Percentiles rank a stretch among this genome's conserved stretches.
phyloP scores from a whole-genome alignment of 164 flowering plant genomes.

The Euptelea pleiosperma region DNA sequence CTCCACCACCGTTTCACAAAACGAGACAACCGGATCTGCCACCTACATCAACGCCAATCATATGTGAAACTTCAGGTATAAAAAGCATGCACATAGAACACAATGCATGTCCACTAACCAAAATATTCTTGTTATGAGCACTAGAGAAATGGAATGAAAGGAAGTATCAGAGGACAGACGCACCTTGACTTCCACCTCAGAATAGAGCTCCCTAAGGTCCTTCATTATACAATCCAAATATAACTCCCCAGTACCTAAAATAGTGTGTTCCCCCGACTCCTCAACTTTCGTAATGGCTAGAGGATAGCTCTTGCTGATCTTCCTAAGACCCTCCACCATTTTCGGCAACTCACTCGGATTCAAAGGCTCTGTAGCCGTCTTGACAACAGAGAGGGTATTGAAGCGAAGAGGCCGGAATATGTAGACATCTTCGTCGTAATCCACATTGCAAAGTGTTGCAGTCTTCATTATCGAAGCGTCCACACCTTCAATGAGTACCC shows the following conservation, averaged over 20 bases:
- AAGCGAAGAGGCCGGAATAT: constrained; percentile 92
- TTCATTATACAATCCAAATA: constrained; percentile 98
- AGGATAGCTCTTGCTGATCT: constrained; percentile 97
- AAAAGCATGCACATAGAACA: too few relatives aligned
- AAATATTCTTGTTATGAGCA: background rate
- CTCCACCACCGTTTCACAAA: constrained; percentile 99
- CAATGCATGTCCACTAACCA: too few relatives aligned
- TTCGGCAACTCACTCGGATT: constrained; percentile 99
- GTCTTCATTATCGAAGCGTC: constrained; percentile 99
- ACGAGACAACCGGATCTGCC: constrained; percentile 98
- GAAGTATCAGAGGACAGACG: background rate
- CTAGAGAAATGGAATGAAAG: constrained; percentile 1
- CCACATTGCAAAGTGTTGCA: constrained; percentile 84
- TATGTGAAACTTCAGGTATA: background rate
- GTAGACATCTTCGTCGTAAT: constrained; percentile 83
- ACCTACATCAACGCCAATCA: constrained; percentile 49
- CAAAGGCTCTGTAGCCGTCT: constrained; percentile 95
- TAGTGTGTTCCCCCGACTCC: constrained; percentile 99
- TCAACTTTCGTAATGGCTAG: constrained; percentile 95
- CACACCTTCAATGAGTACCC: constrained; percentile 99
- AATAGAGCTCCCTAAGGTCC: constrained; percentile 96
- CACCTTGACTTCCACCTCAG: constrained; percentile 99
- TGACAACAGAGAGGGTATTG: constrained; percentile 92
- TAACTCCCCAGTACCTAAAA: constrained; percentile 92
- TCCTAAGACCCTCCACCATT: constrained; percentile 99